phyloP scores from a whole-genome alignment of 2,329 filamentous ascomycete genomes.

The Aspergillus versicolor region DNA sequence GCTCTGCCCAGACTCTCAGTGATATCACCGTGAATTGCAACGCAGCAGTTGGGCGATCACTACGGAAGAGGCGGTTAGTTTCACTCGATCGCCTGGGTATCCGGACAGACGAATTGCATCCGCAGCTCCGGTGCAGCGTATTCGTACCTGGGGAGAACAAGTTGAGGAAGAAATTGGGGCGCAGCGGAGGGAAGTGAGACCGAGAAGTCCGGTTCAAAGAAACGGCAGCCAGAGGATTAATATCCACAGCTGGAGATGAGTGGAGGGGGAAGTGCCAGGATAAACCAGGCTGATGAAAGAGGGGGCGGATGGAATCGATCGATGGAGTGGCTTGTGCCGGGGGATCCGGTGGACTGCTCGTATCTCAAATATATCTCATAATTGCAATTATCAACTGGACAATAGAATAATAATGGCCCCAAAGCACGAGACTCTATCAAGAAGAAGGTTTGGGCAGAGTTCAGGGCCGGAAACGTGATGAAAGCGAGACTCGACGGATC shows the following conservation, averaged over 20 bases:
- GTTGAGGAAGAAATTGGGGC: background rate
- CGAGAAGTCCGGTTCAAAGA: background rate
- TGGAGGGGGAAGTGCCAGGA: slow-evolving; percentile 5
- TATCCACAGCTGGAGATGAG: background rate
- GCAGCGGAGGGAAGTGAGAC: slow-evolving; percentile 5
- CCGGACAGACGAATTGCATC: background rate
- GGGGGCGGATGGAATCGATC: background rate
- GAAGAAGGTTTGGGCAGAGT: background rate
- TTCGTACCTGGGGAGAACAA: background rate
- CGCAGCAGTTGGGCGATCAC: slow-evolving; percentile 4
- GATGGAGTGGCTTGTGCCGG: slow-evolving; percentile 1
- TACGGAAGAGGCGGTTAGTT: background rate
- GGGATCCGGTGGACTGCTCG: background rate
- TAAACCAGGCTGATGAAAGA: background rate
- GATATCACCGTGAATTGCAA: slow-evolving; percentile 1
- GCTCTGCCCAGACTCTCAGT: slow-evolving; percentile 1
- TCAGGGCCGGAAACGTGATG: slow-evolving; percentile 2
- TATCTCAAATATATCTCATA: background rate
- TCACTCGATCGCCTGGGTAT: background rate
- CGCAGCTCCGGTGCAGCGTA: background rate
- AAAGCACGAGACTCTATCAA: background rate
- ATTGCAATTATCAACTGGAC: background rate
- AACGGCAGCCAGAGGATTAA: background rate
- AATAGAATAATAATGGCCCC: background rate
- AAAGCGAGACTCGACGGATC: background rate